Percentiles rank a stretch among this genome's conserved stretches.
phyloP scores from a whole-genome alignment of 2,329 filamentous ascomycete genomes.

The Fonsecaea nubica region DNA sequence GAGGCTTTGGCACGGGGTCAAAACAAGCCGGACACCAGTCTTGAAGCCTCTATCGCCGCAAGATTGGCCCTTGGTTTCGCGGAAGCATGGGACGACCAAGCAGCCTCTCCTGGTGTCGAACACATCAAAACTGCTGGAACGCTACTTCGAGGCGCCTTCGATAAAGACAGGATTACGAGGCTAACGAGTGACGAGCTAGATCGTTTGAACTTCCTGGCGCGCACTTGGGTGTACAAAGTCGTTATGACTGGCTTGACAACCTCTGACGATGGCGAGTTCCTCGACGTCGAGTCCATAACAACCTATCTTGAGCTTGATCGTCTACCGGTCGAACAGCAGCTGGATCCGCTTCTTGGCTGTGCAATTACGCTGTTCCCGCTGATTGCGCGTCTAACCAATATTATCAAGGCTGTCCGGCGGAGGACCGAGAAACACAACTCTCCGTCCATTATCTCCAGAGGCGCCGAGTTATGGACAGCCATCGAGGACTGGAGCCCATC shows the following conservation, averaged over 20 bases:
- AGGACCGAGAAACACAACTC: slow-evolving; percentile 54
- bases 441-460: slow-evolving; percentile 66
- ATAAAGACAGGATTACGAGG: slow-evolving; percentile 48
- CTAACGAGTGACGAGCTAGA: slow-evolving; percentile 2
- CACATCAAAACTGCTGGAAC: slow-evolving; percentile 21
- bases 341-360: slow-evolving; percentile 75
- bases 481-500: slow-evolving; percentile 67
- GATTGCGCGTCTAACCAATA: slow-evolving; percentile 69
- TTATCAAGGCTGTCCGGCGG: slow-evolving; percentile 66
- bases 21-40: background rate
- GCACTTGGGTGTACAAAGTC: slow-evolving; percentile 75
- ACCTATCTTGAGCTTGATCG: slow-evolving; percentile 39
- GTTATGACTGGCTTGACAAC: slow-evolving; percentile 73
- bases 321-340: slow-evolving; percentile 48
- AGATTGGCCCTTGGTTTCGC: slow-evolving; percentile 24
- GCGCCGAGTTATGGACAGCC: slow-evolving; percentile 64
- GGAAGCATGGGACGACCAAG: slow-evolving; percentile 20
- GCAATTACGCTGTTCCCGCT: slow-evolving; percentile 71
- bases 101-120: slow-evolving; percentile 15
- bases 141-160: slow-evolving; percentile 25
- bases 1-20: slow-evolving; percentile 6
- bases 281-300: slow-evolving; percentile 58
- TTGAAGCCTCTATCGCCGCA: slow-evolving; percentile 16
- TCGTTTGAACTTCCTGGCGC: slow-evolving; percentile 65
- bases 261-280: slow-evolving; percentile 61